Base-by-base conservation (phyloP, 805 yeast species). In the Hanseniaspora singularis region DNA sequence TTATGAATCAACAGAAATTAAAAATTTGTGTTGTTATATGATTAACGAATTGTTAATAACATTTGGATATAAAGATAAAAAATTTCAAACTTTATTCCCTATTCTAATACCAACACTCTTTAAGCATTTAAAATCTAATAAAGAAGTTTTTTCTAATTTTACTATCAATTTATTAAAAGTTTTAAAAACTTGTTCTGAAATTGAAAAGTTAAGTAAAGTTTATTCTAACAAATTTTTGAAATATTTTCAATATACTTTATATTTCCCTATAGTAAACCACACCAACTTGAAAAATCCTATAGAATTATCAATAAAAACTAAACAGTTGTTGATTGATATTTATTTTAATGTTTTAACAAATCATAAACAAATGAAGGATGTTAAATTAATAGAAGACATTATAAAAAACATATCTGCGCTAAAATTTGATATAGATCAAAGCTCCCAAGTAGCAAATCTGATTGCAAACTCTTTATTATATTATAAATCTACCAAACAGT, bases 51-150 rank as follows among this genome's bases (percentile, higher is more conserved):
- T 66, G 3, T 60, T 62, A 46, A 64, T 64, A 48, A 46, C 53
- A 1, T 66, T 62, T 53, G 62, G 64, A 1, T 55, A 57, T 11
- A 60, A 60, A 10, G 50, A 67, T 2, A 54, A 60, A 5, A 62
- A 70, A 1, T 56, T 66, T 33, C 54, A 58, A 1, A 66, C 71
- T 6, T 49, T 63, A 4, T 31, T 66, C 3, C 41, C 62, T 14
- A 44, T 61, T 7, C 48, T 56, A 1, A 37, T 63, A 5, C 54
- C 64, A 46, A 66, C 63, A 49, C 55, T 61, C 18, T 37, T 68
- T 19, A 67, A 64, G 49, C 65, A 65, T 44, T 53, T 53, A 38
- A 48, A 54, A 14, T 62, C 62, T 27, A 56, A 62, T 26, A 64
- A 62, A 47, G 52, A 62, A 38, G 38, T 54, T 12, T 65, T 65